Conservation (phyloP, 2,329 filamentous ascomycete genomes). For the Diaporthe australafricana region DNA sequence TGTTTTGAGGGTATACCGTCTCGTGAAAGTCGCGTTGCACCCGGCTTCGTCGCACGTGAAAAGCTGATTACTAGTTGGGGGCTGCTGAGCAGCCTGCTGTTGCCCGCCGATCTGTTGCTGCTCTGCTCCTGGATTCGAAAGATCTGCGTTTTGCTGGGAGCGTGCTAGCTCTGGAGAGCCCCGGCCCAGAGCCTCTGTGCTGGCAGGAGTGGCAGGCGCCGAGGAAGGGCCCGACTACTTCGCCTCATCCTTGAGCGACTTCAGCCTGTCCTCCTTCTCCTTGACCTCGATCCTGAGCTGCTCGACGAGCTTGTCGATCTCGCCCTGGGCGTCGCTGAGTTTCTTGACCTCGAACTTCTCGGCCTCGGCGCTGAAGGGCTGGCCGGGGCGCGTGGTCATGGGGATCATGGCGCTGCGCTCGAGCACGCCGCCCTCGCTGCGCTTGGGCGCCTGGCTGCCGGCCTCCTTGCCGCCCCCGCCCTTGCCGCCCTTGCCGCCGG, state of each 20-base stretch:
- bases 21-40: too few relatives aligned
- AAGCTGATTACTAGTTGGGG: background rate
- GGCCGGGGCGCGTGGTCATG: conserved; percentile 71
- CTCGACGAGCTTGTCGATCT: conserved; percentile 71
- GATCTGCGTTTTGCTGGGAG: too few relatives aligned
- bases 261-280: conserved; percentile 71
- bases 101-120: background rate
- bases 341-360: conserved; percentile 73
- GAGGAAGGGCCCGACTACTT: conserved; percentile 38
- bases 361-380: conserved; percentile 79
- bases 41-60: too few relatives aligned
- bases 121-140: too few relatives aligned
- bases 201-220: background rate
- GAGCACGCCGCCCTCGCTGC: conserved; percentile 64
- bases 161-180: too few relatives aligned
- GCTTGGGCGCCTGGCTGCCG: conserved; percentile 51
- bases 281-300: conserved; percentile 71
- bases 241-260: conserved; percentile 69
- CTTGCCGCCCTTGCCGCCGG: conserved; percentile 61
- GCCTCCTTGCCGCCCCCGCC: conserved; percentile 53
- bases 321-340: conserved; percentile 71
- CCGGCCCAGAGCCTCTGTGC: too few relatives aligned
- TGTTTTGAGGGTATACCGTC: too few relatives aligned
- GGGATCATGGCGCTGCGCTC: conserved; percentile 83
- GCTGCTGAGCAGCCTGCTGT: background rate